A percentile compares a stretch with the other conserved stretches of the same genome.
Evolutionary conservation across 306 rosid genomes (phyloP).

Genomic region (Fagus sylvatica): DNA sequence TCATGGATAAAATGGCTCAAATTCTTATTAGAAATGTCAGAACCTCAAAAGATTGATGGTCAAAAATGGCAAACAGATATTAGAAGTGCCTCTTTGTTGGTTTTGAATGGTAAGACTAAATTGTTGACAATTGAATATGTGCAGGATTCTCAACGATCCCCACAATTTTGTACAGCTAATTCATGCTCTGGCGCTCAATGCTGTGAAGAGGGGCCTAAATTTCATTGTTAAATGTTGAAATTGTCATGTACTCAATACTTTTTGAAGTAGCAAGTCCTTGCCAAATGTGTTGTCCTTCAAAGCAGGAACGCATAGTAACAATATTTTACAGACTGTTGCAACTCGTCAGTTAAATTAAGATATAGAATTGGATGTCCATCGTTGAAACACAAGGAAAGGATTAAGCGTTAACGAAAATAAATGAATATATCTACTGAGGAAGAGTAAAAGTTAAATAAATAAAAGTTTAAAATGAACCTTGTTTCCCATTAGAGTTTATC

Average conservation of each 20-base stretch:
- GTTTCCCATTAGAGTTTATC: too few relatives aligned
- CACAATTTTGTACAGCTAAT: constrained; percentile 38
- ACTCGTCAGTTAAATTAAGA: not conserved
- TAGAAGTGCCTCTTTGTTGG: not conserved
- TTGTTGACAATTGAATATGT: not conserved
- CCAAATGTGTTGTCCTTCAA: not conserved
- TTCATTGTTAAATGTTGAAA: constrained; percentile 7
- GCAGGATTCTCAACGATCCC: constrained; percentile 33
- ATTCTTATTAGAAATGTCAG: not conserved
- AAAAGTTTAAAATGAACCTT: too few relatives aligned
- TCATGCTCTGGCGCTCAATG: constrained; percentile 10
- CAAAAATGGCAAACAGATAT: not conserved
- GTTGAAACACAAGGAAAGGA: too few relatives aligned
- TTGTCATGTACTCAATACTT: constrained; percentile 22
- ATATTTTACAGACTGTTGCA: not conserved
- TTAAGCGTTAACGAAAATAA: too few relatives aligned
- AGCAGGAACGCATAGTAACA: not conserved
- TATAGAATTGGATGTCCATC: not conserved
- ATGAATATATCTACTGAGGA: too few relatives aligned
- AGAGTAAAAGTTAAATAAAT: too few relatives aligned
- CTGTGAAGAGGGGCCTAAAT: constrained; percentile 23
- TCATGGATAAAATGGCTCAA: too few relatives aligned
- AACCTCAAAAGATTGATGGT: not conserved
- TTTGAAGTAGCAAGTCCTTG: not conserved
- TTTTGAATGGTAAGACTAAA: not conserved